Conservation (phyloP, 345 rosid species). For the Eucalyptus sideroxylon region DNA sequence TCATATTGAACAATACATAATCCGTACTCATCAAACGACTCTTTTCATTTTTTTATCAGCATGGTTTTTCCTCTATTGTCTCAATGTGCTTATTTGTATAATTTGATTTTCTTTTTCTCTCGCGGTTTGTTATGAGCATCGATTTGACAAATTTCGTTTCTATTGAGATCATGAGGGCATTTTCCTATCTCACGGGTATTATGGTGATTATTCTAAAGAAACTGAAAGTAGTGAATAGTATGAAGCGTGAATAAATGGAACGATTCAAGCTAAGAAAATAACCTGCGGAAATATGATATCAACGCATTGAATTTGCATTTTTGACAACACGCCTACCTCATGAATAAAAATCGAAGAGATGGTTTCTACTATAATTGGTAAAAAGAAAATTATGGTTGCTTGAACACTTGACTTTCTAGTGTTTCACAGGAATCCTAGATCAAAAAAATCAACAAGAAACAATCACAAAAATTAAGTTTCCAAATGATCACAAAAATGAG, state of each 20-base stretch:
- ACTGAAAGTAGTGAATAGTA: not conserved
- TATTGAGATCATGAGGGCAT: not conserved
- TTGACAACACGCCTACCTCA: not conserved
- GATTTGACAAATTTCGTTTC: not conserved
- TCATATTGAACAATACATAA: not conserved
- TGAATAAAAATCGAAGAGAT: rapidly evolving
- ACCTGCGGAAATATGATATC: rapidly evolving
- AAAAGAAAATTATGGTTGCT: not conserved
- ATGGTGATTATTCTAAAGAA: not conserved
- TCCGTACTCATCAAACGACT: not conserved
- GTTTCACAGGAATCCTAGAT: not conserved
- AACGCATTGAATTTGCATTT: not conserved
- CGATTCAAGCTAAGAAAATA: not conserved
- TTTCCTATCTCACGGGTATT: not conserved
- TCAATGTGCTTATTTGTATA: not conserved
- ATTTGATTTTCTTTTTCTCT: not conserved
- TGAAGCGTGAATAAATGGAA: too few relatives aligned
- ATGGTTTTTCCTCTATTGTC: not conserved
- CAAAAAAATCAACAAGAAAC: rapidly evolving
- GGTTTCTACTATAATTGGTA: too few relatives aligned
- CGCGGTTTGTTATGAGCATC: not conserved
- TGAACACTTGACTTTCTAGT: not conserved
- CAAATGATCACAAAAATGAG: too few relatives aligned
- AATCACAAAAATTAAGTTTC: too few relatives aligned
- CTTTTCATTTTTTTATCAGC: not conserved